A percentile compares a stretch with the other conserved stretches of the same genome.
Conservation (phyloP, 768 basidiomycete genomes). For the Leccinum rimulosum region DNA sequence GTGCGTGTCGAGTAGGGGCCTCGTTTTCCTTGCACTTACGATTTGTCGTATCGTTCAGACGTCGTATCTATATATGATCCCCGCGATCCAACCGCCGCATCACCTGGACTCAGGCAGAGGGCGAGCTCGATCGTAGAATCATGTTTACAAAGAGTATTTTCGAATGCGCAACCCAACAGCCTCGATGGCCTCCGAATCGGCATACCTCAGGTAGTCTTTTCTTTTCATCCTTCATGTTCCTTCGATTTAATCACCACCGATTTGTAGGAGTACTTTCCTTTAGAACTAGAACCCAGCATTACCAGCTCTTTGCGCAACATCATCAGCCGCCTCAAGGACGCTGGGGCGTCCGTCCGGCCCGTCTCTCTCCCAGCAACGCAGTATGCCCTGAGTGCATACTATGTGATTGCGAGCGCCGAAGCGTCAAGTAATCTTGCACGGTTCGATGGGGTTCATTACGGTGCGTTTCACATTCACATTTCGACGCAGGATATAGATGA, state of each 20-base stretch:
- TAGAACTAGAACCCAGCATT: constrained; percentile 52
- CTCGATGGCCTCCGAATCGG: constrained; percentile 66
- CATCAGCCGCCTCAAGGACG: constrained; percentile 38
- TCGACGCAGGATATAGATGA: no score
- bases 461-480: constrained; percentile 47
- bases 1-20: constrained; percentile 36
- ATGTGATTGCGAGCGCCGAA: constrained; percentile 92
- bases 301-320: constrained; percentile 44
- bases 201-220: constrained; percentile 59
- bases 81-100: constrained; percentile 73
- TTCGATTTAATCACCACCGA: background rate
- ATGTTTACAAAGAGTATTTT: background rate
- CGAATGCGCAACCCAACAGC: constrained; percentile 2
- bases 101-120: constrained; percentile 35
- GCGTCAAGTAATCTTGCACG: constrained; percentile 90
- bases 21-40: constrained; percentile 1
- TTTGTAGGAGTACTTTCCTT: constrained; percentile 74
- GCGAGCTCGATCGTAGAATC: constrained; percentile 31
- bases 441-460: constrained; percentile 87
- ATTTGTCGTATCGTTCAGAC: constrained; percentile 21
- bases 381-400: constrained; percentile 89
- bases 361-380: constrained; percentile 68
- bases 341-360: constrained; percentile 67
- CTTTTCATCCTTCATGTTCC: background rate
- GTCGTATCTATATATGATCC: constrained; percentile 48